Conservation (phyloP, 2,329 filamentous ascomycete species). For the Dothiorella sarmentorum region DNA sequence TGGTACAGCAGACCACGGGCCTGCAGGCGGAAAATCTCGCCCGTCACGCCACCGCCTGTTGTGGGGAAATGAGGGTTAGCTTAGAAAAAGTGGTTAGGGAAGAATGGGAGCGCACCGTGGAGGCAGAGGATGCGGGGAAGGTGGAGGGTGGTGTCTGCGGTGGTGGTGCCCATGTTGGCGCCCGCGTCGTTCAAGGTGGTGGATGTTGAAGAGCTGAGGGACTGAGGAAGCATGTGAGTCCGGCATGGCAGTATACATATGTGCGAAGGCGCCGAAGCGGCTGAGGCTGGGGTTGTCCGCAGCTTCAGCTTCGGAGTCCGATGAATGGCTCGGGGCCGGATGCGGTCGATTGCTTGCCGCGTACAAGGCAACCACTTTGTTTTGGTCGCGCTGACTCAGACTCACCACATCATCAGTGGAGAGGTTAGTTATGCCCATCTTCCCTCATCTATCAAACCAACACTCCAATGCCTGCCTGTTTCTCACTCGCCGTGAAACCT, state of each 20-base stretch:
- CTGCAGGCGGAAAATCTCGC: conserved; percentile 65
- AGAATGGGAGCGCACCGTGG: conserved; percentile 48
- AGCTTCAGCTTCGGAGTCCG: not conserved
- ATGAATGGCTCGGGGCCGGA: not conserved
- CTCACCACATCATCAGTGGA: not conserved
- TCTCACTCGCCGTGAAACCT: no score
- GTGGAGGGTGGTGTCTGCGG: conserved; percentile 31
- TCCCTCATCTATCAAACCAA: no score
- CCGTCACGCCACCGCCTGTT: conserved; percentile 65
- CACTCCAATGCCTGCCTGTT: no score
- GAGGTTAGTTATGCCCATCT: no score
- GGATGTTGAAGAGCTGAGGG: not conserved
- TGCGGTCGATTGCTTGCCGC: not conserved
- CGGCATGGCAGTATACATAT: conserved; percentile 9
- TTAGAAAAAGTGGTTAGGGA: no score
- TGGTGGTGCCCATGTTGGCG: conserved; percentile 20
- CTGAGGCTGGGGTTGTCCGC: not conserved
- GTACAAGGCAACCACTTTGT: not conserved
- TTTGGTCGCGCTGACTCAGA: not conserved
- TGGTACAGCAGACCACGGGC: conserved; percentile 54
- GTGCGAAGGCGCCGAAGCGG: not conserved
- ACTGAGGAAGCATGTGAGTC: not conserved
- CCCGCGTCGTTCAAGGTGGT: not conserved
- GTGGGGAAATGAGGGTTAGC: no score
- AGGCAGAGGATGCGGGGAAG: conserved; percentile 72